A percentile compares a stretch with the other conserved stretches of the same genome.
Conservation (phyloP, 148 eudicot genomes). For the Persicaria maculosa region DNA sequence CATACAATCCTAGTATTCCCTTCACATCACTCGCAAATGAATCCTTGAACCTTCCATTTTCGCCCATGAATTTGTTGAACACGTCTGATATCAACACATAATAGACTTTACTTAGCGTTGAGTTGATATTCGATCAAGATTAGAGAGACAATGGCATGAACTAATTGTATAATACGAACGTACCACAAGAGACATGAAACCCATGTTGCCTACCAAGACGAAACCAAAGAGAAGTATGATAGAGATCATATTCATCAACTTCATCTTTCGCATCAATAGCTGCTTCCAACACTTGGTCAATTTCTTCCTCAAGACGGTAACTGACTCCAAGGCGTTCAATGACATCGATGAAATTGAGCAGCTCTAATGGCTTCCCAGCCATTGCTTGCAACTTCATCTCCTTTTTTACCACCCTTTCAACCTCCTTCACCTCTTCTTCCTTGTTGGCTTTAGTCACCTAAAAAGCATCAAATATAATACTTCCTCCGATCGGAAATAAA, state of each 20-base stretch:
- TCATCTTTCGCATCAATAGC: background rate
- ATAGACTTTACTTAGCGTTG: no score
- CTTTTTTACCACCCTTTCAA: no score
- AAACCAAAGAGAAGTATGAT: background rate
- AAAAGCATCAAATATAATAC: no score
- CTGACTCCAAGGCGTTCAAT: slow-evolving; percentile 1
- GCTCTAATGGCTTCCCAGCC: no score
- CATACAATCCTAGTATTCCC: slow-evolving; percentile 21
- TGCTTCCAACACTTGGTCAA: background rate
- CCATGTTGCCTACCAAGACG: background rate
- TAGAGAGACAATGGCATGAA: no score
- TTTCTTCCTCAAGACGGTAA: background rate
- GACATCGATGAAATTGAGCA: background rate
- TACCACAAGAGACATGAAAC: slow-evolving; percentile 4
- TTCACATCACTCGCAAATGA: background rate
- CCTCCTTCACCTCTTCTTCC: no score
- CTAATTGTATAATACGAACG: no score
- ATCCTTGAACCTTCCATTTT: slow-evolving; percentile 9
- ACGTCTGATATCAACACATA: background rate
- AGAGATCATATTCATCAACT: background rate
- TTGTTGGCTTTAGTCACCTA: no score
- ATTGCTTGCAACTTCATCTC: no score
- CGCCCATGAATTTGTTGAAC: slow-evolving; percentile 13
- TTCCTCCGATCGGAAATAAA: no score
- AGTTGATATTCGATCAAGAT: no score